phyloP scores from a whole-genome alignment of 306 rosid species.

The Canavalia gladiata region DNA sequence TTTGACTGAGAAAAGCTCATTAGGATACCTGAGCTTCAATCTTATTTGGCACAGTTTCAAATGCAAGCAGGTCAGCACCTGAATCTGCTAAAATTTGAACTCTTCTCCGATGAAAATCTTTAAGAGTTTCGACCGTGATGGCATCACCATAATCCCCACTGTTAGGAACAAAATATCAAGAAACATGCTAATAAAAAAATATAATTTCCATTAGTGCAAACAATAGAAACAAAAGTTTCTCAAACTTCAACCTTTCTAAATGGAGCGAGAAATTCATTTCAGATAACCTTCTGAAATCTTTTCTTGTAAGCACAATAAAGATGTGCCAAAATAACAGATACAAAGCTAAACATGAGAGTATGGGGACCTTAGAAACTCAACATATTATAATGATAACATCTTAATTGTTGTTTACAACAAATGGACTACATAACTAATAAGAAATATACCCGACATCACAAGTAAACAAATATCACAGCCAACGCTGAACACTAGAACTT shows the following conservation, averaged over 20 bases:
- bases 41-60: constrained; percentile 70
- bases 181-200: constrained; percentile 5
- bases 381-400: constrained; percentile 23
- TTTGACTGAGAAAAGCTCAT: constrained; percentile 35
- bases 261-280: constrained; percentile 18
- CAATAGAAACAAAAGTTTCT: constrained; percentile 16
- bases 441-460: constrained; percentile 30
- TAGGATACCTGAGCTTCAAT: constrained; percentile 67
- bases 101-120: constrained; percentile 68
- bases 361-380: not conserved
- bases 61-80: constrained; percentile 67
- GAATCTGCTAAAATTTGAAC: constrained; percentile 68
- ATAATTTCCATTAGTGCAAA: constrained; percentile 25
- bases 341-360: not conserved
- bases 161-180: constrained; percentile 39
- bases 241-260: constrained; percentile 27
- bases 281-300: constrained; percentile 6
- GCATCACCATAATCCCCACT: constrained; percentile 67
- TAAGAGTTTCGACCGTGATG: constrained; percentile 51
- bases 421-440: constrained; percentile 20
- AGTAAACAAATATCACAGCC: constrained; percentile 26
- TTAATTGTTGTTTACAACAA: not conserved
- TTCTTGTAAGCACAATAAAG: not conserved
- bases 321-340: constrained; percentile 26
- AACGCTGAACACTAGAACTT: constrained; percentile 29